Base-by-base conservation (phyloP, 2,329 filamentous ascomycete species). In the Mycosphaerelloides madeirae region DNA sequence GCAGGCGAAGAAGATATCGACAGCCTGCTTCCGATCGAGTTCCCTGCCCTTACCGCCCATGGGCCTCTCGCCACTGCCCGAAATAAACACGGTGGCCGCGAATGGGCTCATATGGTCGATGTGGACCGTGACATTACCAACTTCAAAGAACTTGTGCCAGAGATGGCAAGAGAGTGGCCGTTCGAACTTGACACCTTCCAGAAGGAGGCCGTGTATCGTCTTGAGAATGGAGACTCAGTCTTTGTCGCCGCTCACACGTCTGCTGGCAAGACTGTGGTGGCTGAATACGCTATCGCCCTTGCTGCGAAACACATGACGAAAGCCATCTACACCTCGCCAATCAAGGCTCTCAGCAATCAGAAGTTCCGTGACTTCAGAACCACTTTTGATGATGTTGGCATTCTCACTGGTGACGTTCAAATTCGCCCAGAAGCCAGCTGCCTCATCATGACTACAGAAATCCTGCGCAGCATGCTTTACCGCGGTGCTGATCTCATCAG, bases 301-400 rank as follows among this genome's bases (percentile, higher is more conserved):
- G 93, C 93, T 22, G 84, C 88, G n/a, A 94, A 91, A 63, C 93
- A 98, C 65, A 97, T 97, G 91, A 98, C 93, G 7, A 98, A 98
- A 66, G 91, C 93, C 16, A 98, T 98, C 53, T 98, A 98, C 65
- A 98, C 93, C 0, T 97, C 93, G 0, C 93, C 93, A 0, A 98
- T 98, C 73, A 98, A 98, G 66, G 93, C 93, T 2, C 73, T 98
- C 45, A 97, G 93, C 68, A 98, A 98, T 63, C 93, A 98, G 63
- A 98, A 98, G 66, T 98, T 97, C 68, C 81, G 93, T 52, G 93
- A 98, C 64, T 98, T 98, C 65, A 80, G 89, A 45, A 78, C 83
- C 44, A 82, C 80, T 0, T 98, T 98, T 59, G 89, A 95, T 48
- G 93, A 98, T 66, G 93, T 98, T 14, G 93, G 93, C 13, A 97